Percentiles rank a stretch among this genome's conserved stretches.
phyloP scores from a whole-genome alignment of 2,329 filamentous ascomycete species.

The Aspergillus costaricaensis region DNA sequence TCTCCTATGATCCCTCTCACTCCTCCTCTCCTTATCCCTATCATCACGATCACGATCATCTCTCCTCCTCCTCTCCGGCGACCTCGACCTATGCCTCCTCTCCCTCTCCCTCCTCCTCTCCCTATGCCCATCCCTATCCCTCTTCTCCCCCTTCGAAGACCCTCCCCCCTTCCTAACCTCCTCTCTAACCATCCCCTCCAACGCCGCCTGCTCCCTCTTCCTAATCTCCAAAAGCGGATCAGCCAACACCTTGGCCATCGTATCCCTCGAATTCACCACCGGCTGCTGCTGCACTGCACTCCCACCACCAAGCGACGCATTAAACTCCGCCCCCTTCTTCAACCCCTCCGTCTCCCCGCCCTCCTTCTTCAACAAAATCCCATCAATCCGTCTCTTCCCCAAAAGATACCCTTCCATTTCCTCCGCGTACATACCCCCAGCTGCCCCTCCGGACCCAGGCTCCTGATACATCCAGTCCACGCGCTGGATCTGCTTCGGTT shows the following conservation, averaged over 20 bases:
- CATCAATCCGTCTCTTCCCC: slow-evolving; percentile 89
- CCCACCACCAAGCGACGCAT: slow-evolving; percentile 12
- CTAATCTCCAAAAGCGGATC: slow-evolving; percentile 94
- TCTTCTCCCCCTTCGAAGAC: slow-evolving; percentile 19
- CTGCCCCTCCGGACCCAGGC: slow-evolving; percentile 62
- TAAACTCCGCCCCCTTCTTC: slow-evolving; percentile 63
- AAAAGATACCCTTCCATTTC: slow-evolving; percentile 93
- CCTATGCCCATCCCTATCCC: slow-evolving; percentile 7
- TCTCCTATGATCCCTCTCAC: slow-evolving; percentile 21
- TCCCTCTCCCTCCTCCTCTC: slow-evolving; percentile 27
- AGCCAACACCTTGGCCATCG: slow-evolving; percentile 80
- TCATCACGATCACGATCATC: slow-evolving; percentile 13
- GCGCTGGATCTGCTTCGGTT: slow-evolving; percentile 73
- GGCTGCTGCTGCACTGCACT: no score
- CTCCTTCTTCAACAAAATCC: slow-evolving; percentile 63
- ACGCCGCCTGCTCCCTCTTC: slow-evolving; percentile 81
- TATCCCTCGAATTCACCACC: slow-evolving; percentile 69
- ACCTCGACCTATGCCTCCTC: slow-evolving; percentile 23
- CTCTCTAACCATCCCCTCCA: slow-evolving; percentile 58
- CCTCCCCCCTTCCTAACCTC: slow-evolving; percentile 35
- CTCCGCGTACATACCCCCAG: slow-evolving; percentile 68
- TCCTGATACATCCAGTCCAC: slow-evolving; percentile 99
- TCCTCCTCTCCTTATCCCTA: slow-evolving; percentile 4
- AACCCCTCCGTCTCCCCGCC: slow-evolving; percentile 78
- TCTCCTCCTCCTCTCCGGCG: slow-evolving; percentile 15